Base-by-base conservation (phyloP, 1,284 basidiomycete species). In the Tilletia caries region DNA sequence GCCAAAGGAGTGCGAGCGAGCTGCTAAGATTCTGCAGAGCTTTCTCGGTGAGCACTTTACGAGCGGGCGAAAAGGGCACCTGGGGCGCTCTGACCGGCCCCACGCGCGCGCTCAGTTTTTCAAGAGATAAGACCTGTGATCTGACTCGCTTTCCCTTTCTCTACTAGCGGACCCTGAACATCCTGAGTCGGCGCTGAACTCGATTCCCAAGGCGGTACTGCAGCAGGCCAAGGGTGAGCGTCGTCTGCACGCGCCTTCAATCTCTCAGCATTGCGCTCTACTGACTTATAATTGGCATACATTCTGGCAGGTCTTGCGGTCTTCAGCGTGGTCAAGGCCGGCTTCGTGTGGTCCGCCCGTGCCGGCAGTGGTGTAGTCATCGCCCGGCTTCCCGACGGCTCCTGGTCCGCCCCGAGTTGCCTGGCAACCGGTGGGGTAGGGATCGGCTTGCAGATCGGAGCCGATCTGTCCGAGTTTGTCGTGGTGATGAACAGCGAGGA, bases 401-500 rank as follows among this genome's bases (percentile, higher is more conserved):
- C 92, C 25, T 98, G 95, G 95, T 94, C 92, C 64, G 95, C 95
- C 0, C 95, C 95, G 0, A 93, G 91, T 54, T 97, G 95, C 85
- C 96, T 98, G 82, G 95, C 92, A n/a, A 98, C 95, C 0, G 95
- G 92, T 29, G 76, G 77, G 0, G 84, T 96, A 4, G 95, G 95
- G 48, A 95, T 95, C 90, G 95, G 95, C 62, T 88, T 98, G 64
- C 95, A 92, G 82, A 92, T 93, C 76, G 91, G 93, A 65, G 82
- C 82, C 54, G 86, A 87, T 68, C 73, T 87, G 25, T 86, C 86
- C 29, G 87, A 87, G 70, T 88, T 88, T 60, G 87, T 88, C 33
- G 90, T 98, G 81, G 93, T 98, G 33, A 90, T 98, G 83, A 98
- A 98, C 86, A 92, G 90, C 74, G 92, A 96, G 75, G 95, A 98